These are phyloP conservation scores for Quercus rubra DNA, from an alignment of 306 rosid genomes.

Conservation along the genomic window DNA sequence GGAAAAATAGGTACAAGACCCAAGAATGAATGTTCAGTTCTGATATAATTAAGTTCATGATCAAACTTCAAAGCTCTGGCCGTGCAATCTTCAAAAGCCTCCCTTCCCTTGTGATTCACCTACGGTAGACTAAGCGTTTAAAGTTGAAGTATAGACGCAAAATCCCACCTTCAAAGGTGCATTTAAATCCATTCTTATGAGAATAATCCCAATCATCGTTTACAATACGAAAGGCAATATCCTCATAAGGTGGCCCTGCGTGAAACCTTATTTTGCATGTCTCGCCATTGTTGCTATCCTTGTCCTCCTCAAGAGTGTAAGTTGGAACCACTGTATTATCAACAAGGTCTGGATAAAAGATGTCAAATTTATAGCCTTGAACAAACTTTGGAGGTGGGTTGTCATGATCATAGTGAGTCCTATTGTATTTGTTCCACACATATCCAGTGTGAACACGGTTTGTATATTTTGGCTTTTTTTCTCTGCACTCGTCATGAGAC, in stretches of 20 bases:
- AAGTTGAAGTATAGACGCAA: constrained; percentile 82
- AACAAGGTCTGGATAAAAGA: constrained; percentile 90
- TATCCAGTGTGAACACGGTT: constrained; percentile 96
- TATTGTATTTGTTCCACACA: constrained; percentile 96
- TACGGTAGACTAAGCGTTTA: constrained; percentile 76
- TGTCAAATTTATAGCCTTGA: constrained; percentile 89
- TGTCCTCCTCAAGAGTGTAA: constrained; percentile 57
- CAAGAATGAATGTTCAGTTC: too few species aligned
- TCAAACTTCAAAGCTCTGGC: too few species aligned
- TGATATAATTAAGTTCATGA: too few species aligned
- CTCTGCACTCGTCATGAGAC: constrained; percentile 95
- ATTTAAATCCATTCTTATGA: constrained; percentile 84
- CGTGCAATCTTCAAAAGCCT: too few species aligned
- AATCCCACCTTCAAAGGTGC: constrained; percentile 88
- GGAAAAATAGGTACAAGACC: too few species aligned
- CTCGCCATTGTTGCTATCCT: constrained; percentile 85
- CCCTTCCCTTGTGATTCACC: constrained; percentile 26
- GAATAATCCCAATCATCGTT: constrained; percentile 96
- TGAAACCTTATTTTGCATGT: constrained; percentile 88
- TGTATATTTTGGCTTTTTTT: constrained; percentile 91
- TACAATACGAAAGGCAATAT: constrained; percentile 82
- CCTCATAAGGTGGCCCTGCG: constrained; percentile 92
- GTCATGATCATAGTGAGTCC: constrained; percentile 96
- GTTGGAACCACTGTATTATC: constrained; percentile 88
- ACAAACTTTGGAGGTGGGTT: constrained; percentile 97